Percentiles rank a stretch among this genome's conserved stretches.
phyloP scores from a whole-genome alignment of 2,329 filamentous ascomycete genomes.

The Epichloe typhina region DNA sequence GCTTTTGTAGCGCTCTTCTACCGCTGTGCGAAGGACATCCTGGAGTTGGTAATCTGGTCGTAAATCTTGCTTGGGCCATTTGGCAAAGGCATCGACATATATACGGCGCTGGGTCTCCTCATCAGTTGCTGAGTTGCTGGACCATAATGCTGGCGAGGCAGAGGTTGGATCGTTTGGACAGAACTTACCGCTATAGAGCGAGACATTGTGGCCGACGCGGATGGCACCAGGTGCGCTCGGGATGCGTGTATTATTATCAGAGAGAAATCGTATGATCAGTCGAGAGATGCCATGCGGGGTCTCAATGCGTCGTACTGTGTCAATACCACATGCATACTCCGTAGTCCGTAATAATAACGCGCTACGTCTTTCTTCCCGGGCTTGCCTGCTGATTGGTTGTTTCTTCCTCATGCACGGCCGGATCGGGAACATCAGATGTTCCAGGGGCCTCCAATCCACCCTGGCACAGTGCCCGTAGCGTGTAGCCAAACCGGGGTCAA shows the following conservation, averaged over 20 bases:
- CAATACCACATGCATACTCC: accelerated
- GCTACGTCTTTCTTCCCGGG: no score
- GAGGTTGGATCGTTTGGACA: not conserved
- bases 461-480: no score
- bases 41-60: conserved; percentile 51
- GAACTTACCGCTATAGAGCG: conserved; percentile 18
- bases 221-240: not conserved
- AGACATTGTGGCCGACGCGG: conserved; percentile 15
- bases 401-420: no score
- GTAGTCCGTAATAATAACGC: no score
- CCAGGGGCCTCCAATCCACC: no score
- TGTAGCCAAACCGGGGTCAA: accelerated
- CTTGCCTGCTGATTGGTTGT: no score
- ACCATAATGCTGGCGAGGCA: no score
- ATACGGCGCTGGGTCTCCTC: conserved; percentile 18
- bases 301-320: no score
- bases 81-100: conserved; percentile 27
- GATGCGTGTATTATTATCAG: not conserved
- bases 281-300: no score
- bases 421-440: no score
- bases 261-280: no score
- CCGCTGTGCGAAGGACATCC: conserved; percentile 32
- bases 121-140: not conserved
- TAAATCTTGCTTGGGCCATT: conserved; percentile 51
- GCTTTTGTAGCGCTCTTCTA: conserved; percentile 22